A percentile compares a stretch with the other conserved stretches of the same genome.
Conservation (phyloP, 2,329 filamentous ascomycete genomes). For the Fusarium lyarnte region DNA sequence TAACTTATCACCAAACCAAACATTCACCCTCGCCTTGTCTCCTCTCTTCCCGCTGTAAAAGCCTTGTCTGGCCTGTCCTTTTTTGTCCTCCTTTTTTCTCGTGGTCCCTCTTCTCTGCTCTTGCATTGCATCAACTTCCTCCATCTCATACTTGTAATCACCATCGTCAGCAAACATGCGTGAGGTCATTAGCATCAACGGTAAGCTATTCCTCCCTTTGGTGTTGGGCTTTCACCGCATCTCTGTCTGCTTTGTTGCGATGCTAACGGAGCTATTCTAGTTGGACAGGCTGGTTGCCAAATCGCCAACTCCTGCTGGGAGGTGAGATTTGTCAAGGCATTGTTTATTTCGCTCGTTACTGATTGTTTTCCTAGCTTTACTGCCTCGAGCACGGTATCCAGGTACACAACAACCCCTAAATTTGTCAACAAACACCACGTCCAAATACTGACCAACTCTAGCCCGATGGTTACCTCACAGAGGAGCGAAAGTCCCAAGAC, state of each 20-base stretch:
- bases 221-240: slow-evolving; percentile 55
- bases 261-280: slow-evolving; percentile 71
- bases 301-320: slow-evolving; percentile 99
- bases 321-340: slow-evolving; percentile 69
- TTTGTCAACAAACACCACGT: slow-evolving; percentile 33
- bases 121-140: slow-evolving; percentile 48
- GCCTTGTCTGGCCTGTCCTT: slow-evolving; percentile 43
- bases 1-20: slow-evolving; percentile 42
- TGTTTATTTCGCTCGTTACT: slow-evolving; percentile 42
- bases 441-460: slow-evolving; percentile 52
- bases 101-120: slow-evolving; percentile 45
- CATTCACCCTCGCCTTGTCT: slow-evolving; percentile 40
- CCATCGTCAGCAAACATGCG: slow-evolving; percentile 76
- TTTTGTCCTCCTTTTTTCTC: slow-evolving; percentile 37
- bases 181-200: slow-evolving; percentile 99
- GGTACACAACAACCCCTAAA: slow-evolving; percentile 65
- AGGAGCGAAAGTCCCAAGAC: slow-evolving; percentile 93
- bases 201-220: slow-evolving; percentile 65
- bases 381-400: slow-evolving; percentile 99
- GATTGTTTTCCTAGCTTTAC: slow-evolving; percentile 77
- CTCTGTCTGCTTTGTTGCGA: slow-evolving; percentile 25
- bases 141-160: slow-evolving; percentile 39
- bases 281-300: slow-evolving; percentile 99
- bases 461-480: slow-evolving; percentile 98
- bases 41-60: slow-evolving; percentile 43